These are phyloP conservation scores for barrel medic (Medicago truncatula) DNA, from an alignment of 306 rosid species.

Conservation along the genomic window MtrunA17r5.0-ANR NC_053047.1:8585001-8585500, in stretches of 20 bases:
- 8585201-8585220: no score
- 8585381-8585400: neutral
- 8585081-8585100: slow-evolving; percentile 78
- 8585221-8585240: no score
- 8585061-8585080: slow-evolving; percentile 57
- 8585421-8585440: neutral
- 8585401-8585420: neutral
- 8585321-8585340: neutral
- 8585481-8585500: no score
- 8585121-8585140: slow-evolving; percentile 47
- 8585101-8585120: slow-evolving; percentile 73
- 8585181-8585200: slow-evolving; percentile 79
- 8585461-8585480: neutral
- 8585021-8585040: neutral
- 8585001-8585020: neutral
- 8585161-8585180: slow-evolving; percentile 75
- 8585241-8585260: no score
- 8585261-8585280: no score
- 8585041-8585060: neutral
- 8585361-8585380: neutral
- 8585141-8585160: slow-evolving; percentile 33
- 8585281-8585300: no score
- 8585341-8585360: neutral
- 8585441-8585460: neutral
- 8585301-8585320: no score